These are phyloP conservation scores for Evansstolkia leycettana DNA, from an alignment of 495 filamentous ascomycete genomes.

Conservation along the genomic window DNA sequence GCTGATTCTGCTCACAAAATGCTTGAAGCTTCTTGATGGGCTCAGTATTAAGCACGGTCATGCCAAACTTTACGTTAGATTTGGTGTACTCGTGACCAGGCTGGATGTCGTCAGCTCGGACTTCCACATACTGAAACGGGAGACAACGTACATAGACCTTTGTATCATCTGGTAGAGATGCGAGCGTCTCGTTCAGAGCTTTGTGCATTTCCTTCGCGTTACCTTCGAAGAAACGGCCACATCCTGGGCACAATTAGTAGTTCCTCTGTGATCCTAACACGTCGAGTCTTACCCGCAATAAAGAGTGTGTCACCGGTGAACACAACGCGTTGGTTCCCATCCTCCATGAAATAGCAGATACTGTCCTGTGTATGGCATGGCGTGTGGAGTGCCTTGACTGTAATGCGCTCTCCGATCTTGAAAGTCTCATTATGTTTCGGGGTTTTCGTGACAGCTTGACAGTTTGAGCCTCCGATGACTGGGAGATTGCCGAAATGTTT, in stretches of 20 bases:
- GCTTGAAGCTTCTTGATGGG: slow-evolving; percentile 62
- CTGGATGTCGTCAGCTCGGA: slow-evolving; percentile 24
- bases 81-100: slow-evolving; percentile 98
- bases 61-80: slow-evolving; percentile 75
- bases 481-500: slow-evolving; percentile 51
- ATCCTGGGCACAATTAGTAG: slow-evolving; percentile 40
- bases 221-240: slow-evolving; percentile 96
- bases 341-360: slow-evolving; percentile 84
- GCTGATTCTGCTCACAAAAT: slow-evolving; percentile 66
- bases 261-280: no score
- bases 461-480: slow-evolving; percentile 82
- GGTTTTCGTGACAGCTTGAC: slow-evolving; percentile 62
- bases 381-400: slow-evolving; percentile 81
- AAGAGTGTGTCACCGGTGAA: slow-evolving; percentile 97
- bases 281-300: slow-evolving; percentile 75
- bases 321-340: slow-evolving; percentile 66
- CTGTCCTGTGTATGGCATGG: slow-evolving; percentile 98
- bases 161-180: slow-evolving; percentile 76
- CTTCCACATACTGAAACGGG: background rate
- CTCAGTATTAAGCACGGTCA: slow-evolving; percentile 59
- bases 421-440: slow-evolving; percentile 66
- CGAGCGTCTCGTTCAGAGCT: slow-evolving; percentile 78
- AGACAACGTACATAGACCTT: slow-evolving; percentile 65
- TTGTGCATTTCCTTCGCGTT: slow-evolving; percentile 83
- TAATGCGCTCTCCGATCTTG: slow-evolving; percentile 69